Base-by-base conservation (phyloP, 1,139 yeast genomes). In the Suhomyces bolitotheri region DNA sequence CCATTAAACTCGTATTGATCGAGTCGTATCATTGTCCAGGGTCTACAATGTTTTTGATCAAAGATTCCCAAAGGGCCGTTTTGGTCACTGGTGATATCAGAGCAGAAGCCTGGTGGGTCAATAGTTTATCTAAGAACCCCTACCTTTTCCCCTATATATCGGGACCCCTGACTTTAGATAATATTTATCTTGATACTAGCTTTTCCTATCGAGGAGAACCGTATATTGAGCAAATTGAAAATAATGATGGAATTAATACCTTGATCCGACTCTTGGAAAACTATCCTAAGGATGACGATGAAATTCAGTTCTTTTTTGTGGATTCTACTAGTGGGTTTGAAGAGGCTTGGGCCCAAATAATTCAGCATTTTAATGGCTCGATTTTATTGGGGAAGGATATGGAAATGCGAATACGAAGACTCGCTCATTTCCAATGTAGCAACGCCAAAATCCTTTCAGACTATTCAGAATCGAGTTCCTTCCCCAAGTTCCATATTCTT, bases 1-100 rank as follows among this genome's bases (percentile, higher is more conserved):
- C 6, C 3, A 2, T 38, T 9, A 22, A 20, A n/a, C 25, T 40
- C 4, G 60, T 67, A 0, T 41, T 63, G 33, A 58, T 71, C 3
- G 60, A 67, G 7, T 62, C 79, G 0, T 71, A 79, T 46, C 87
- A 80, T 47, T 80, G 86, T 46, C 80, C 83, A 4, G 87, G 86
- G 2, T 66, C 83, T 3, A 62, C 66, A 4, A 76, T 80, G 81
- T 71, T 76, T 40, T 60, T 80, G 25, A 44, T 80, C 1, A 77
- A 78, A 44, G 52, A 60, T 3, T 29, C 38, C 1, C 27, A 31
- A 1, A 51, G 46, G 10, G 53, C 74, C 0, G 71, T 78, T 1
- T 54, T 80, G 4, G 59, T 69, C 13, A 79, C 85, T 0, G 87
- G 86, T 2, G 86, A 80, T 47, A 41, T 78, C 7, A 58, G 84